Percentiles rank a stretch among this genome's conserved stretches.
Evolutionary conservation across 768 basidiomycete genomes (phyloP).

Genomic region (Leccinum obscurum): DNA sequence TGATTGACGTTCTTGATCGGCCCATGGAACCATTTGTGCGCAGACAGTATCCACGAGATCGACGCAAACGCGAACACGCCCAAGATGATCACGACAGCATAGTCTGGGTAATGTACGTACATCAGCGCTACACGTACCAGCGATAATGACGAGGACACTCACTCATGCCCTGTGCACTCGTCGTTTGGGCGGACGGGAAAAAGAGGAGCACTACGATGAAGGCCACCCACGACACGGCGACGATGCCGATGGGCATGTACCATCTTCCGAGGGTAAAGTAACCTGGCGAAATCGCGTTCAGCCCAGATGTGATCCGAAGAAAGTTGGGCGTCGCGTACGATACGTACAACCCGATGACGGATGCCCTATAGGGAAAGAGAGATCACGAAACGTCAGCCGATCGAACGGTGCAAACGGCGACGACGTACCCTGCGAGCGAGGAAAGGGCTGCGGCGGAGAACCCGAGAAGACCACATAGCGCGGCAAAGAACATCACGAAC

Average conservation of each 20-base stretch:
- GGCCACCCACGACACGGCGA: conserved; percentile 66
- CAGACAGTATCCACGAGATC: conserved; percentile 64
- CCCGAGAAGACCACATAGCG: conserved; percentile 61
- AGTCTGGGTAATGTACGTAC: conserved; percentile 45
- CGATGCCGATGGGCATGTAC: conserved; percentile 56
- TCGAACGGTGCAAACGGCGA: background rate
- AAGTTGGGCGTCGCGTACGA: conserved; percentile 68
- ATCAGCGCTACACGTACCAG: background rate
- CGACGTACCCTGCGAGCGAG: conserved; percentile 63
- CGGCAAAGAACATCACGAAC: conserved; percentile 61
- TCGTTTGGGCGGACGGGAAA: conserved; percentile 48
- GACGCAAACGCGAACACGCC: conserved; percentile 65
- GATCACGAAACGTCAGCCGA: background rate
- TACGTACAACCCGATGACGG: conserved; percentile 71
- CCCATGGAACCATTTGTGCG: conserved; percentile 70
- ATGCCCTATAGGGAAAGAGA: conserved; percentile 44
- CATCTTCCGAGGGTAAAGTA: conserved; percentile 61
- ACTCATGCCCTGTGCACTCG: conserved; percentile 56
- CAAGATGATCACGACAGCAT: conserved; percentile 65
- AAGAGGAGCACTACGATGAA: conserved; percentile 61
- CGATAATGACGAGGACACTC: conserved; percentile 23
- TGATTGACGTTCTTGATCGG: conserved; percentile 54
- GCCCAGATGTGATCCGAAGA: conserved; percentile 68
- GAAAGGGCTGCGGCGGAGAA: conserved; percentile 63
- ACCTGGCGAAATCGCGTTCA: conserved; percentile 56